Percentiles rank a stretch among this genome's conserved stretches.
Evolutionary conservation across 176 grass and related monocot species (phyloP).

Genomic region (Oryza australiensis): DNA sequence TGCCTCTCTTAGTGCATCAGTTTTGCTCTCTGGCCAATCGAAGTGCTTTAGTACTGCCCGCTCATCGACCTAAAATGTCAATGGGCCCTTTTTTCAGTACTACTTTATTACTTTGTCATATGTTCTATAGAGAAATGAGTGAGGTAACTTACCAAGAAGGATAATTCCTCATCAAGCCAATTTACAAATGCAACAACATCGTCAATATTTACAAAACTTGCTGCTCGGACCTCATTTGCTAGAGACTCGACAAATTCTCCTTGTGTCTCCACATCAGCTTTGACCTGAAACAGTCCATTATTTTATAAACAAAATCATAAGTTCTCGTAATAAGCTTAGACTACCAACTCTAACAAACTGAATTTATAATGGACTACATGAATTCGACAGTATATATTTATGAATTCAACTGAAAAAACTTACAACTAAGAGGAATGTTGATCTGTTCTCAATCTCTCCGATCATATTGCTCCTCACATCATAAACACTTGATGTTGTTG

Average conservation of each 20-base stretch:
- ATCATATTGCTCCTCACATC: slow-evolving; percentile 88
- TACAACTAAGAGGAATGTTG: slow-evolving; percentile 91
- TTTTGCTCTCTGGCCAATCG: slow-evolving; percentile 94
- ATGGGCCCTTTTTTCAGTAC: not conserved
- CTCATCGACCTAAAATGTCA: slow-evolving; percentile 77
- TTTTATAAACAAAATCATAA: slow-evolving; percentile 11
- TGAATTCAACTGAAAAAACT: slow-evolving; percentile 17
- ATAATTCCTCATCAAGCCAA: slow-evolving; percentile 95
- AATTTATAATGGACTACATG: slow-evolving; percentile 1
- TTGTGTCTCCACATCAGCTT: slow-evolving; percentile 96
- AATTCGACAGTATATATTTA: slow-evolving; percentile 17
- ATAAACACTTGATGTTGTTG: slow-evolving; percentile 59
- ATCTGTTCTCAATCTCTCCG: slow-evolving; percentile 93
- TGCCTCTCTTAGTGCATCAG: slow-evolving; percentile 83
- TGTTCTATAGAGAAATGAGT: not conserved
- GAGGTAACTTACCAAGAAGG: slow-evolving; percentile 75
- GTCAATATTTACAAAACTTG: slow-evolving; percentile 57
- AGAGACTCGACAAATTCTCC: slow-evolving; percentile 82
- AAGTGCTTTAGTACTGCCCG: slow-evolving; percentile 94
- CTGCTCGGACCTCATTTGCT: slow-evolving; percentile 45
- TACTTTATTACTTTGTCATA: not conserved
- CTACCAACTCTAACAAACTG: not conserved
- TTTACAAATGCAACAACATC: slow-evolving; percentile 81
- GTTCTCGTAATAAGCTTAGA: not conserved
- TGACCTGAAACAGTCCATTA: slow-evolving; percentile 61